Evolutionary conservation across 1,284 basidiomycete genomes (phyloP).

Genomic region (Vanrija pseudolonga): DNA sequence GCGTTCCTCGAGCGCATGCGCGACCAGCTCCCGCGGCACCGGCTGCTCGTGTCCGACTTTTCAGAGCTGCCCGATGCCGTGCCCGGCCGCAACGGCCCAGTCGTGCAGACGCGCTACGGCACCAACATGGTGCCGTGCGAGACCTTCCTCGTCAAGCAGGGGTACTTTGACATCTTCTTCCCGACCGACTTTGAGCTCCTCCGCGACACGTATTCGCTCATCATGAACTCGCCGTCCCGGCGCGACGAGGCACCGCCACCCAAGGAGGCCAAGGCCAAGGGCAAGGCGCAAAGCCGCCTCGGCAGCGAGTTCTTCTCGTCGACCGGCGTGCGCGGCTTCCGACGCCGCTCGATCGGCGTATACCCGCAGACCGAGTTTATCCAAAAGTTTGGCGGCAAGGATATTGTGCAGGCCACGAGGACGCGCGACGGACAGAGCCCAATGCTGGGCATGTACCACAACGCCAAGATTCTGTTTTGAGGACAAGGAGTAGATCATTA

Average conservation of each 20-base stretch:
- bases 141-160: constrained; percentile 88
- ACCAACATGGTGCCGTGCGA: constrained; percentile 82
- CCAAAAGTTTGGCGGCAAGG: constrained; percentile 32
- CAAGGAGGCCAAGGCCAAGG: constrained; percentile 1
- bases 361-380: constrained; percentile 46
- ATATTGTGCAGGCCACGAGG: constrained; percentile 29
- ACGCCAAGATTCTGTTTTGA: constrained; percentile 49
- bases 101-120: constrained; percentile 89
- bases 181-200: constrained; percentile 86
- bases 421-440: constrained; percentile 41
- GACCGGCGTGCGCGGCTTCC: constrained; percentile 37
- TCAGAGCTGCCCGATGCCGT: constrained; percentile 80
- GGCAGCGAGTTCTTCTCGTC: constrained; percentile 27
- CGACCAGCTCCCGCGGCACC: constrained; percentile 81
- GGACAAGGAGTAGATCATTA: background rate
- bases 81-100: constrained; percentile 80
- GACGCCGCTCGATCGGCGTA: constrained; percentile 36
- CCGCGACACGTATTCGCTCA: constrained; percentile 79
- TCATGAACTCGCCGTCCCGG: constrained; percentile 54
- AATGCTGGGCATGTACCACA: constrained; percentile 47
- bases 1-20: constrained; percentile 79
- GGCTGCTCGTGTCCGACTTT: constrained; percentile 90
- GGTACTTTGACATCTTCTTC: constrained; percentile 99
- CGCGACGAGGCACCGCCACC: constrained; percentile 1
- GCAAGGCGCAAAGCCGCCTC: constrained; percentile 2